A percentile compares a stretch with the other conserved stretches of the same genome.
phyloP scores from a whole-genome alignment of 805 yeast genomes.

The Candida odintsovae region DNA sequence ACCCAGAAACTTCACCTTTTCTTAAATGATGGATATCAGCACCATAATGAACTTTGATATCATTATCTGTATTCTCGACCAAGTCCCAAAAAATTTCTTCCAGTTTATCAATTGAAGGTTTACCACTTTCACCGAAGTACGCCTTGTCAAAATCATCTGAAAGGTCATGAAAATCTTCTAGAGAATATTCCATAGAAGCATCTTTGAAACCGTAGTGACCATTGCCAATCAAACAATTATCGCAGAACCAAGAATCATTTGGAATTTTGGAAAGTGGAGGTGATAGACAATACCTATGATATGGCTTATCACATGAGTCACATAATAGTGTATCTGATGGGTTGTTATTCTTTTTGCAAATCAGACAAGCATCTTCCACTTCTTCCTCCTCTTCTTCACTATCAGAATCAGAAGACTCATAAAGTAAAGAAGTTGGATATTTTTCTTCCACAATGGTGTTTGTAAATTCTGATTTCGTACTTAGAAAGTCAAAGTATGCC shows the following conservation, averaged over 20 bases:
- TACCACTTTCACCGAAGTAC: conserved; percentile 30
- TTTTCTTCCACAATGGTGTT: conserved; percentile 20
- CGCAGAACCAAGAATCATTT: conserved; percentile 70
- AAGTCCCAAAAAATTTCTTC: conserved; percentile 69
- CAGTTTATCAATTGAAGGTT: conserved; percentile 36
- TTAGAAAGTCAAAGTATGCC: conserved; percentile 29
- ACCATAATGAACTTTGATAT: conserved; percentile 69
- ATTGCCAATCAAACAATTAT: conserved; percentile 76
- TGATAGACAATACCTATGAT: conserved; percentile 61
- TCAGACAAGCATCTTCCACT: conserved; percentile 35
- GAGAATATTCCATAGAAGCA: conserved; percentile 44
- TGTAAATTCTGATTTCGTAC: conserved; percentile 19
- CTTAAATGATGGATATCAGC: conserved; percentile 71
- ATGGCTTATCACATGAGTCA: conserved; percentile 67
- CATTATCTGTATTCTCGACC: conserved; percentile 33
- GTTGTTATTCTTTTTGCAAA: conserved; percentile 42
- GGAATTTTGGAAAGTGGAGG: conserved; percentile 53
- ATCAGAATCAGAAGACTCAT: conserved; percentile 14
- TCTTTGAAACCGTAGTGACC: conserved; percentile 89
- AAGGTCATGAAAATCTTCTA: conserved; percentile 53
- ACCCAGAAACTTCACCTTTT: conserved; percentile 69
- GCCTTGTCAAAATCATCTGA: conserved; percentile 44
- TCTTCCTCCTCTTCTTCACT: conserved; percentile 21
- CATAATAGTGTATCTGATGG: conserved; percentile 53
- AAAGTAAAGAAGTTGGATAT: conserved; percentile 28